Evolutionary conservation across 1,284 basidiomycete genomes (phyloP).

Genomic region (Marasmius tenuissimus): DNA sequence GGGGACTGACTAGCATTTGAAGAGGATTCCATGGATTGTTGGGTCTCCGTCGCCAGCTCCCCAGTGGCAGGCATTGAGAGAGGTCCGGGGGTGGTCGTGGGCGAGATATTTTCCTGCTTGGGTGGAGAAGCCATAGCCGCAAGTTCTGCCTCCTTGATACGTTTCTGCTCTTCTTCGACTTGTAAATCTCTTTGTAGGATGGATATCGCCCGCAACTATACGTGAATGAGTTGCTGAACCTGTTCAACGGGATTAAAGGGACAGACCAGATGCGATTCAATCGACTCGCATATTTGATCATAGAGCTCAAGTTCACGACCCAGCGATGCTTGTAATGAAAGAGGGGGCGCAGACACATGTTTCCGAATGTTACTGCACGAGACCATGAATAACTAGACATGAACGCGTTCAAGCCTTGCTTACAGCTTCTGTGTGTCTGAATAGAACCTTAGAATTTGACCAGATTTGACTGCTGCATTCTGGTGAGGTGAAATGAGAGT

Average conservation of each 20-base stretch:
- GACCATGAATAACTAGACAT: not conserved
- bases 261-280: conserved; percentile 68
- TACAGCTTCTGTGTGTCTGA: conserved; percentile 63
- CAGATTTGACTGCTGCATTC: conserved; percentile 69
- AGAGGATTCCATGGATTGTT: conserved; percentile 21
- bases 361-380: conserved; percentile 50
- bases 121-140: conserved; percentile 17
- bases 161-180: conserved; percentile 49
- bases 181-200: conserved; percentile 67
- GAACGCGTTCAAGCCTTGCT: conserved; percentile 17
- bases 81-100: conserved; percentile 6
- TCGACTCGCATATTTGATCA: conserved; percentile 72
- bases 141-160: conserved; percentile 39
- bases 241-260: not conserved
- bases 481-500: conserved; percentile 23
- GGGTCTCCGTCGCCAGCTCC: not conserved
- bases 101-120: conserved; percentile 17
- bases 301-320: conserved; percentile 74
- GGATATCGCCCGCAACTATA: conserved; percentile 65
- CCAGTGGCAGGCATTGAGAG: not conserved
- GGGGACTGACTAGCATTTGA: conserved; percentile 21
- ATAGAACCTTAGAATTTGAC: conserved; percentile 68
- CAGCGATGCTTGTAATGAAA: conserved; percentile 57
- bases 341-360: conserved; percentile 63
- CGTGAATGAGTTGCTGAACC: conserved; percentile 6